Percentiles rank a stretch among this genome's conserved stretches.
These are phyloP conservation scores for Pascua guehoae DNA, from an alignment of 1,284 basidiomycete species.

Conservation along the genomic window DNA sequence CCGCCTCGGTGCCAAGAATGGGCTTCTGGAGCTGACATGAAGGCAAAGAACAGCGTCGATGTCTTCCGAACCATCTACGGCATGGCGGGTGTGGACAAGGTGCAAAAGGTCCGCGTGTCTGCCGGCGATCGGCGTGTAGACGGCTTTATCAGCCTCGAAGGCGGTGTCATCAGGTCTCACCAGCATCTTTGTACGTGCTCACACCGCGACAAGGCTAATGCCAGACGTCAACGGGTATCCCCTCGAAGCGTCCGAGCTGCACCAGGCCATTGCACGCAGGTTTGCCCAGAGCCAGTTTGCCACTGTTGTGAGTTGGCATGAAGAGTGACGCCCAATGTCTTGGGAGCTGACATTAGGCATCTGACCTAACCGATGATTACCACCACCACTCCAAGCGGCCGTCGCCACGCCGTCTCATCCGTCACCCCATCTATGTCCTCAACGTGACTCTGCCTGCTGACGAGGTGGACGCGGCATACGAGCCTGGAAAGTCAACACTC, in stretches of 20 bases:
- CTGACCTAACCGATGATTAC: constrained; percentile 32
- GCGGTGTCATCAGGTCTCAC: constrained; percentile 67
- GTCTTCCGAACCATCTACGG: constrained; percentile 34
- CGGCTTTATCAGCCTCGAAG: constrained; percentile 76
- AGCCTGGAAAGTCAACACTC: constrained; percentile 67
- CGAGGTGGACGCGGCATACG: constrained; percentile 70
- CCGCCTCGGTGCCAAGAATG: not conserved
- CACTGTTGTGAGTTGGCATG: constrained; percentile 8
- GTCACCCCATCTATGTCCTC: constrained; percentile 74
- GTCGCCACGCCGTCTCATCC: constrained; percentile 67
- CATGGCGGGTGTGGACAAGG: constrained; percentile 44
- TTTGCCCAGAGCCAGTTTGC: constrained; percentile 53
- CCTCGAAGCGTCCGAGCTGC: constrained; percentile 60
- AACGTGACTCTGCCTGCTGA: constrained; percentile 63
- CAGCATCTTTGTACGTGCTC: constrained; percentile 70
- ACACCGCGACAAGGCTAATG: constrained; percentile 4
- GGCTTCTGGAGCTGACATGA: constrained; percentile 2
- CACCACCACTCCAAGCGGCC: constrained; percentile 50
- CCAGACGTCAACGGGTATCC: constrained; percentile 79
- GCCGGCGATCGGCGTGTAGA: constrained; percentile 59
- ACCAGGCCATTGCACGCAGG: constrained; percentile 61
- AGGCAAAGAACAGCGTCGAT: constrained; percentile 19
- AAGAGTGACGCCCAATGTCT: too few species aligned
- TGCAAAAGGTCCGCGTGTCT: constrained; percentile 60
- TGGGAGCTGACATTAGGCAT: constrained; percentile 36